A percentile compares a stretch with the other conserved stretches of the same genome.
phyloP scores from a whole-genome alignment of 441 rosid species.

The Eugenia klotzschiana region DNA sequence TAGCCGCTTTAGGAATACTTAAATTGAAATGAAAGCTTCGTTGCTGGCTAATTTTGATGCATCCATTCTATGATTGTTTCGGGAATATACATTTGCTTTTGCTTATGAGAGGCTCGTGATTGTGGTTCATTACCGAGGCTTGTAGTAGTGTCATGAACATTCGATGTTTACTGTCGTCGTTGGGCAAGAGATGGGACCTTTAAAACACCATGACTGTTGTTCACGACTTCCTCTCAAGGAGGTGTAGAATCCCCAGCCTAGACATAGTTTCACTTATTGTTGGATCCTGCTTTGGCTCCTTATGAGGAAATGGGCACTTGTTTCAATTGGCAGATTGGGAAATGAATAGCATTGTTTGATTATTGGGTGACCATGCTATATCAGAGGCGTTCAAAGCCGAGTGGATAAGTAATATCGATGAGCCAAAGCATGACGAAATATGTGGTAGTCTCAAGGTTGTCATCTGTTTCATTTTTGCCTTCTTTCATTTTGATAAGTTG shows the following conservation, averaged over 20 bases:
- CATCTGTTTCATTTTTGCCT: neutral
- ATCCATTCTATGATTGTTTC: neutral
- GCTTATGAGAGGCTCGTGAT: neutral
- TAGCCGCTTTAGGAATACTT: neutral
- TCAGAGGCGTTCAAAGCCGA: neutral
- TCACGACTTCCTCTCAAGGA: neutral
- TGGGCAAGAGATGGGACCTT: neutral
- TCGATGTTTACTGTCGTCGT: neutral
- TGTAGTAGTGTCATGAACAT: neutral
- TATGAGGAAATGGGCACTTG: neutral
- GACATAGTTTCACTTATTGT: neutral
- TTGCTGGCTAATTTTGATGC: neutral
- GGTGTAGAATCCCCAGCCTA: neutral
- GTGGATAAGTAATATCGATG: neutral
- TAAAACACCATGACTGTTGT: neutral
- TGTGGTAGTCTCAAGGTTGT: neutral
- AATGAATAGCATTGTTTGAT: neutral
- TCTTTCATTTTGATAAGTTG: neutral
- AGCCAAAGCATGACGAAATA: neutral
- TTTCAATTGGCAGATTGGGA: neutral
- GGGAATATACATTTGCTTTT: neutral
- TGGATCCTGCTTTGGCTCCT: neutral
- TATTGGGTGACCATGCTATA: neutral
- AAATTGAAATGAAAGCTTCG: neutral
- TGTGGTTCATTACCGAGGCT: neutral